A percentile compares a stretch with the other conserved stretches of the same genome.
phyloP scores from a whole-genome alignment of 225 moss, liverwort and hornwort genomes.

The Sphagnum tenellum region DNA sequence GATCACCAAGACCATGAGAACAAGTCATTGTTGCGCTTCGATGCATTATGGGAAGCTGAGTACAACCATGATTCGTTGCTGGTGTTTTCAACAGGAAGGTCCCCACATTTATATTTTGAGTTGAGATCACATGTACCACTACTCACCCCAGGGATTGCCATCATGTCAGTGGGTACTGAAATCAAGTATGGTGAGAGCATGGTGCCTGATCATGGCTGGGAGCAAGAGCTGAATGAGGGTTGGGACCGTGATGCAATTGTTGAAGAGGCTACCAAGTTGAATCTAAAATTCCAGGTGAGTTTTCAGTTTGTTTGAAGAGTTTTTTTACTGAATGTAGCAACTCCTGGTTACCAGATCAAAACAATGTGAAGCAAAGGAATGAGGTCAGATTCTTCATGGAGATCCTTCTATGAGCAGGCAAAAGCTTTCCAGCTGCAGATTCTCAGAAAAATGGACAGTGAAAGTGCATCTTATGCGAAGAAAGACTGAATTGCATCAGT shows the following conservation, averaged over 20 bases:
- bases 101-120: constrained; percentile 56
- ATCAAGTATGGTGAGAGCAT: constrained; percentile 73
- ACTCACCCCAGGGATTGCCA: constrained; percentile 70
- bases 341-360: too few species aligned
- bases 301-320: too few species aligned
- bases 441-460: too few species aligned
- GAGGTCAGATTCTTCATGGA: background rate
- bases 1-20: constrained; percentile 80
- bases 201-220: constrained; percentile 66
- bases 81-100: constrained; percentile 91
- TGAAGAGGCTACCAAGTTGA: constrained; percentile 60
- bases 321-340: too few species aligned
- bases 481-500: background rate
- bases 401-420: too few species aligned
- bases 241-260: constrained; percentile 77
- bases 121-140: constrained; percentile 63
- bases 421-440: too few species aligned
- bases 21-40: constrained; percentile 63
- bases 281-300: constrained; percentile 64
- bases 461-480: background rate
- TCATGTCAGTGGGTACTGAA: constrained; percentile 89
- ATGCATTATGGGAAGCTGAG: constrained; percentile 74
- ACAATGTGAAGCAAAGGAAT: too few species aligned
- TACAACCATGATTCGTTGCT: constrained; percentile 80
- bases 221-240: constrained; percentile 58